phyloP scores from a whole-genome alignment of 495 filamentous ascomycete species.

The Clavariopsis aquatica region DNA sequence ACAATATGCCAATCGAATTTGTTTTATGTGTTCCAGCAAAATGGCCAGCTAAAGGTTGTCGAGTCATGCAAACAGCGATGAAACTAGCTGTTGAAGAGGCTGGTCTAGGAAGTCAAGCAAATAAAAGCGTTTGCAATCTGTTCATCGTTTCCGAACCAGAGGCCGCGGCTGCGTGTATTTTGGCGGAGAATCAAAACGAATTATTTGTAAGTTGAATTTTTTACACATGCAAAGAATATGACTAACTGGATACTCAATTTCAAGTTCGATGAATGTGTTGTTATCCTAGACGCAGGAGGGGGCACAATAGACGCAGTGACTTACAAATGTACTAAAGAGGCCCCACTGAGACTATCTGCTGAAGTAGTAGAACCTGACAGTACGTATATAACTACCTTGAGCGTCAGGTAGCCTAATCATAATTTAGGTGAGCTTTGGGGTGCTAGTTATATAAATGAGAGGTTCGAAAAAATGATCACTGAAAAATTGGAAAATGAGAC shows the following conservation, averaged over 20 bases:
- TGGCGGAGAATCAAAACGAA: conserved; percentile 31
- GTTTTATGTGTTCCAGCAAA: conserved; percentile 43
- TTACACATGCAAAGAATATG: background rate
- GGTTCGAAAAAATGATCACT: background rate
- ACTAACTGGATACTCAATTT: conserved; percentile 4
- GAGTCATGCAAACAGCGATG: conserved; percentile 43
- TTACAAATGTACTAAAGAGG: conserved; percentile 41
- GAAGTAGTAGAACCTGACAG: conserved; percentile 19
- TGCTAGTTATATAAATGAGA: conserved; percentile 23
- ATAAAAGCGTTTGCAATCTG: conserved; percentile 30
- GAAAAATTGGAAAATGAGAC: background rate
- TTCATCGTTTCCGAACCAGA: conserved; percentile 45
- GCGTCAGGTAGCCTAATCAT: background rate
- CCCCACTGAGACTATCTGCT: conserved; percentile 4
- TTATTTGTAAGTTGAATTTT: conserved; percentile 25
- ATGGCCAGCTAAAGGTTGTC: conserved; percentile 40
- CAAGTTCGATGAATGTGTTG: conserved; percentile 13
- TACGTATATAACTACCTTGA: conserved; percentile 1
- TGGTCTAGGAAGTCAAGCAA: conserved; percentile 27
- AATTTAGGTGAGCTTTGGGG: conserved; percentile 17
- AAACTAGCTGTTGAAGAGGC: conserved; percentile 34
- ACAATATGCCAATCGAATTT: conserved; percentile 28
- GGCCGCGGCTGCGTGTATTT: conserved; percentile 42
- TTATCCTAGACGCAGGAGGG: conserved; percentile 43
- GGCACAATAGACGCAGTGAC: conserved; percentile 51